A percentile compares a stretch with the other conserved stretches of the same genome.
These are phyloP conservation scores for Thuja plicata DNA, from an alignment of 83 land plant genomes.

Conservation along the genomic window DNA sequence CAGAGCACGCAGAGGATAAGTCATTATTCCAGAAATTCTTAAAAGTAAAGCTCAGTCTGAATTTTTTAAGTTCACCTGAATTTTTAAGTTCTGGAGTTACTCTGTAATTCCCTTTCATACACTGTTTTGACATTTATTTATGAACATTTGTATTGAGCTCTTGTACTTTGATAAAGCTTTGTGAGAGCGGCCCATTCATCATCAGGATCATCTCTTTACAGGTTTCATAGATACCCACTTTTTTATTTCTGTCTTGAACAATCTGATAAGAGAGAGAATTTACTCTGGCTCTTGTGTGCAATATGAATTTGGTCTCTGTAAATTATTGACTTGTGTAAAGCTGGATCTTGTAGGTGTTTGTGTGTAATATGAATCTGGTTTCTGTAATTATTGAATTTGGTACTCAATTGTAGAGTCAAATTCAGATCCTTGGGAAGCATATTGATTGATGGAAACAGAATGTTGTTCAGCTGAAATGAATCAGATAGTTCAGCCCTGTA, in stretches of 20 bases:
- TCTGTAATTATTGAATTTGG: not conserved
- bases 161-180: not conserved
- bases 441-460: not conserved
- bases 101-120: not conserved
- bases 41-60: not conserved
- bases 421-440: not conserved
- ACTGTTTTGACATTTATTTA: too few species aligned
- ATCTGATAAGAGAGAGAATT: not conserved
- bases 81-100: not conserved
- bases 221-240: not conserved
- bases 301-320: not conserved
- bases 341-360: constrained; percentile 3
- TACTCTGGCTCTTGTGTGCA: not conserved
- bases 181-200: not conserved
- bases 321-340: not conserved
- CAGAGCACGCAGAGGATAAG: not conserved
- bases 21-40: not conserved
- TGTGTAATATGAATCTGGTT: too few species aligned
- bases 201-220: not conserved
- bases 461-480: not conserved
- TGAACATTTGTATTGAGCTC: not conserved
- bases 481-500: not conserved
- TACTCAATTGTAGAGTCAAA: not conserved
- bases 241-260: not conserved
- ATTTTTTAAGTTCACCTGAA: too few species aligned